Evolutionary conservation across 352 stramenopile genomes (phyloP), one percentile per base, ranked within the genome.

Genomic region (Globisporangium paddicum): DNA sequence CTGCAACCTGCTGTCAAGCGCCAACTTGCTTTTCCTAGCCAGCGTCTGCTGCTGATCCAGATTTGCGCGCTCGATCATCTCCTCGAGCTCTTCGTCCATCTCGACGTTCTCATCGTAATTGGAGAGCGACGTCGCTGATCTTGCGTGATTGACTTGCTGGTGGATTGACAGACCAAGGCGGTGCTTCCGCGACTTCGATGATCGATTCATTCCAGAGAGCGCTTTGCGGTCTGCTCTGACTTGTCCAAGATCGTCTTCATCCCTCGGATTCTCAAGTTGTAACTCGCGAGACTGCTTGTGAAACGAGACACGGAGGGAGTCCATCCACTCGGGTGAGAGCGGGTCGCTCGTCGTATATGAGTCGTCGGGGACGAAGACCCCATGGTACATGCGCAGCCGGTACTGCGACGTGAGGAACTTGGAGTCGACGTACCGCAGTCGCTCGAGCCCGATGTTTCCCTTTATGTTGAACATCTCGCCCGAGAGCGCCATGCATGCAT

Each of bases 401-500:
- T 89, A 74, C 26, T 87, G 78, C 1, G 80, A 67, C 3, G 64
- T 85, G 13, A 94, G 62, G 14, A 89, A 50, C 55, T 88, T 86
- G 8, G 82, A 75, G 30, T 90, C 78, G 14, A 94, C 69, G 35
- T 89, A 89, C 16, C 84, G 80, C 25, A 94, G 60, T 1, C 84
- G 72, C 41, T 94, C 82, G 38, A 94, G 64, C 0, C 82, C 84
- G 21, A 94, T 82, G 45, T 92, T 92, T 2, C 82, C 84, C 58
- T 92, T 94, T 60, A 92, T 77, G 47, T 94, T 92, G 55, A 92
- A 86, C 64, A 90, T 77, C 52, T 94, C 84, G 7, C 82, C 82
- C 0, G 71, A 79, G 28, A 91, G 76, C 11, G 80, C 78, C 82
- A 94, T 90, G 48, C 82, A 91, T 0, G 84, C 82, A 52, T 91